Conservation (phyloP, 805 yeast species). For the Candida endomychidarum region DNA sequence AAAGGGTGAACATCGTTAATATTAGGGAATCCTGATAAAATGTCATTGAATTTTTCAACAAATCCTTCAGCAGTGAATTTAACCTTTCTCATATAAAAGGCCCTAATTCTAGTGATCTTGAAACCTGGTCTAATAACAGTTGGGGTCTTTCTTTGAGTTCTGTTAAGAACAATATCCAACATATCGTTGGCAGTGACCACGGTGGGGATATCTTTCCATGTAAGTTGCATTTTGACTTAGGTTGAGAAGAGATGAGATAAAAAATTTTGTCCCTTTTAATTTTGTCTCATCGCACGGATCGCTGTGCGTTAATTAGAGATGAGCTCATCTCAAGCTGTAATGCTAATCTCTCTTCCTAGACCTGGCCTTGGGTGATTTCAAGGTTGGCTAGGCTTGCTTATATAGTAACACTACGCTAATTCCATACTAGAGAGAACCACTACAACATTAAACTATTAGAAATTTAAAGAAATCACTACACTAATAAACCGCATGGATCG, state of each 20-base stretch:
- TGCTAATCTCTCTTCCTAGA: too few species aligned
- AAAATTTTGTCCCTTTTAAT: neutral
- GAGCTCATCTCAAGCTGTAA: too few species aligned
- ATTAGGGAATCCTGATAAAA: conserved; percentile 88
- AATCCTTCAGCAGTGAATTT: conserved; percentile 96
- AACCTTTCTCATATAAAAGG: conserved; percentile 98
- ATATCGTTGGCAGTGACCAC: conserved; percentile 90
- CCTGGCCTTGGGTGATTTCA: too few species aligned
- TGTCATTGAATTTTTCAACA: conserved; percentile 84
- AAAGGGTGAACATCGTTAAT: conserved; percentile 97
- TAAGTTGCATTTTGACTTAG: conserved; percentile 73
- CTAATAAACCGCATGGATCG: too few species aligned
- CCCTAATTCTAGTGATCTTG: conserved; percentile 92
- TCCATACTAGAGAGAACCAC: too few species aligned
- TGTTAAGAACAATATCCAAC: conserved; percentile 92
- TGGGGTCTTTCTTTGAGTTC: conserved; percentile 98
- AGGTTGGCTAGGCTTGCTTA: too few species aligned
- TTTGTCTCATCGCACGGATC: conserved; percentile 11
- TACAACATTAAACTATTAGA: too few species aligned
- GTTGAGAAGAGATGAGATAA: conserved; percentile 2
- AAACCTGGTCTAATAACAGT: conserved; percentile 98
- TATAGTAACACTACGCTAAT: too few species aligned
- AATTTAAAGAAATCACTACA: too few species aligned
- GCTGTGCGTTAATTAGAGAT: neutral
- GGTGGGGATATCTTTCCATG: conserved; percentile 98